phyloP scores from a whole-genome alignment of 768 basidiomycete genomes.

The Mycena polygramma region DNA sequence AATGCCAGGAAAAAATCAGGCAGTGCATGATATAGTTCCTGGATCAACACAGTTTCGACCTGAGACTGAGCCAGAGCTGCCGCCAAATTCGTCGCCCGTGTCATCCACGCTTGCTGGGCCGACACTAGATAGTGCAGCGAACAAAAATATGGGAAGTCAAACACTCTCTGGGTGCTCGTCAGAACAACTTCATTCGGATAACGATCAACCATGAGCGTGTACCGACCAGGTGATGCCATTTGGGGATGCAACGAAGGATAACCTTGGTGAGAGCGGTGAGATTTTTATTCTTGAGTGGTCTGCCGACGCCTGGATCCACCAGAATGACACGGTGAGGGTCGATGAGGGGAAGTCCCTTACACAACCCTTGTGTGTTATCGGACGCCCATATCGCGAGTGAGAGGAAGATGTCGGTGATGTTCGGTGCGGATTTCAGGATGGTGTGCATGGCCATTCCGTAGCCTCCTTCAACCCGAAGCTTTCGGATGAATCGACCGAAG shows the following conservation, averaged over 20 bases:
- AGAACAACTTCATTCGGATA: too few species aligned
- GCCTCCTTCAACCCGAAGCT: slow-evolving; percentile 38
- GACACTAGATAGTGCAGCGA: neutral
- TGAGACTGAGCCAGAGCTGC: neutral
- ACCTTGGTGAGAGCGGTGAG: neutral
- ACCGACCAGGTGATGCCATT: slow-evolving; percentile 7
- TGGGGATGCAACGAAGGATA: neutral
- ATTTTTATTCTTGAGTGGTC: neutral
- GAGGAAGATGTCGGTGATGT: neutral
- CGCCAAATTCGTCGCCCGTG: neutral
- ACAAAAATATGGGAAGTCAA: slow-evolving; percentile 1
- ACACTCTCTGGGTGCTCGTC: neutral
- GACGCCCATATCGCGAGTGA: neutral
- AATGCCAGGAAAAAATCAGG: neutral
- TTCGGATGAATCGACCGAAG: slow-evolving; percentile 26
- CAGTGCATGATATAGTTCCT: neutral
- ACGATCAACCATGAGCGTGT: neutral
- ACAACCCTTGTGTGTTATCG: neutral
- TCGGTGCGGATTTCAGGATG: slow-evolving; percentile 1
- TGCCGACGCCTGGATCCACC: neutral
- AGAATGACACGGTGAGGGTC: slow-evolving; percentile 6
- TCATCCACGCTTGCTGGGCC: neutral
- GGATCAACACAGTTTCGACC: neutral
- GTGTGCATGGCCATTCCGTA: slow-evolving; percentile 31
- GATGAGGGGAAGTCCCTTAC: slow-evolving; percentile 7